Base-by-base conservation (phyloP, 2,329 filamentous ascomycete species). In the Fusarium floridanum region DNA sequence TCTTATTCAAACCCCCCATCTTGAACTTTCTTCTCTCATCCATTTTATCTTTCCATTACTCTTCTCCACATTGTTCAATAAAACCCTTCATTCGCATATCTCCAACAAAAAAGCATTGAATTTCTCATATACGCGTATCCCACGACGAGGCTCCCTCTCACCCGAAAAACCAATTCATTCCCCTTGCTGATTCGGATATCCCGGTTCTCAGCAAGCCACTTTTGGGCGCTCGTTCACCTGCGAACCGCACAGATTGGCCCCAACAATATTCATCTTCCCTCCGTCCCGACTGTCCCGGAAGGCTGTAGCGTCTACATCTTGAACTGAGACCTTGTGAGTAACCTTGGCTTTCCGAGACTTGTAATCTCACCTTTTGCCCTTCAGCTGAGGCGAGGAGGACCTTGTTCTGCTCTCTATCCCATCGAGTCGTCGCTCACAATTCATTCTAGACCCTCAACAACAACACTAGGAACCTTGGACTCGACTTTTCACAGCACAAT, bases 401-500 rank as follows among this genome's bases (percentile, higher is more conserved):
- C 37, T 56, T 45, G 50, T 32, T 32, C 20, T 61, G 53, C 57
- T 12, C 57, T 17, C 20, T 34, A 45, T 39, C 41, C 16, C 17
- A 64, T 41, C 57, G 63, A 24, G 39, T 45, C 39, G 6, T 32
- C 65, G 32, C 57, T 57, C 20, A 37, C 55, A 39, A 39, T 16
- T 4, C 20, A 24, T 24, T 39, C 55, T 34, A 57, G 34, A 57
- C 55, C 29, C 22, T 37, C 55, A 27, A 24, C 34, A 36, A 57
- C 55, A 22, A 57, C 20, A 39, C 22, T 4, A 32, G 6, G 17
- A 53, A 16, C 55, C 34, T 57, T 57, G 5, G 5, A 50, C 36
- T 64, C 45, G 17, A 50, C 41, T 34, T 32, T 36, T 43, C 22
- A 16, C 55, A 17, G 11, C 34, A 70, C 59, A 60, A 85, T 86